These are phyloP conservation scores for Colletotrichum aenigma DNA, from an alignment of 2,329 filamentous ascomycete genomes.

Conservation along the genomic window DNA sequence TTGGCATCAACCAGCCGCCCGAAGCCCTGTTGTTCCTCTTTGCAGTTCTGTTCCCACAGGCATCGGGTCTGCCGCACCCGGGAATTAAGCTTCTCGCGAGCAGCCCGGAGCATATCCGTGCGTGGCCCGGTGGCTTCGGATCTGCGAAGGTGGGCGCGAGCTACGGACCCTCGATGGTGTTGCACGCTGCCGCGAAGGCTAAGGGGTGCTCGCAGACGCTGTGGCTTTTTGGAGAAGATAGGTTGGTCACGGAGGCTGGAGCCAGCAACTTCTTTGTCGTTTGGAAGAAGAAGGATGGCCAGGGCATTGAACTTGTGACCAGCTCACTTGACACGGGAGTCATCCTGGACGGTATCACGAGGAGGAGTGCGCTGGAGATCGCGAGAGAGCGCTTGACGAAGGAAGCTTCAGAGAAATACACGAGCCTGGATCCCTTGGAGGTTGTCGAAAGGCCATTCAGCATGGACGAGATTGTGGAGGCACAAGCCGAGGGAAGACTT, in stretches of 20 bases:
- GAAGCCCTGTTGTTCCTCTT: constrained; percentile 72
- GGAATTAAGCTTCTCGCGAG: background rate
- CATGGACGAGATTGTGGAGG: constrained; percentile 79
- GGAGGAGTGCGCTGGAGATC: constrained; percentile 78
- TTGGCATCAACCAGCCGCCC: constrained; percentile 67
- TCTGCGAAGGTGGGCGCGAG: constrained; percentile 68
- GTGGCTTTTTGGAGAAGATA: constrained; percentile 64
- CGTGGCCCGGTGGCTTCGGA: constrained; percentile 62
- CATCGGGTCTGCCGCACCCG: background rate
- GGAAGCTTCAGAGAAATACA: constrained; percentile 52
- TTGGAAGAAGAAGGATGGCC: constrained; percentile 46
- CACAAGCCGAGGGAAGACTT: constrained; percentile 74
- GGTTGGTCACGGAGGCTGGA: constrained; percentile 64
- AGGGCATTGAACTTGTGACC: constrained; percentile 74
- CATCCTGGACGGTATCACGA: constrained; percentile 86
- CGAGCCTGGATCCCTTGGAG: background rate
- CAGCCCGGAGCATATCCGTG: constrained; percentile 14
- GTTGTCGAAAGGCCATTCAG: constrained; percentile 83
- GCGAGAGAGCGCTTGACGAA: constrained; percentile 63
- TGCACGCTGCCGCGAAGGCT: constrained; percentile 57
- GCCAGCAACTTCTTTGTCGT: constrained; percentile 68
- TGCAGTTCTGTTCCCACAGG: constrained; percentile 32
- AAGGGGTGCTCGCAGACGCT: constrained; percentile 64
- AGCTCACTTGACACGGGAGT: constrained; percentile 82
- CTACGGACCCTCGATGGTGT: constrained; percentile 63